Evolutionary conservation across 176 grass and related monocot genomes (phyloP), one percentile per base, ranked within the genome.

Genomic region (Neostapfia colusana): DNA sequence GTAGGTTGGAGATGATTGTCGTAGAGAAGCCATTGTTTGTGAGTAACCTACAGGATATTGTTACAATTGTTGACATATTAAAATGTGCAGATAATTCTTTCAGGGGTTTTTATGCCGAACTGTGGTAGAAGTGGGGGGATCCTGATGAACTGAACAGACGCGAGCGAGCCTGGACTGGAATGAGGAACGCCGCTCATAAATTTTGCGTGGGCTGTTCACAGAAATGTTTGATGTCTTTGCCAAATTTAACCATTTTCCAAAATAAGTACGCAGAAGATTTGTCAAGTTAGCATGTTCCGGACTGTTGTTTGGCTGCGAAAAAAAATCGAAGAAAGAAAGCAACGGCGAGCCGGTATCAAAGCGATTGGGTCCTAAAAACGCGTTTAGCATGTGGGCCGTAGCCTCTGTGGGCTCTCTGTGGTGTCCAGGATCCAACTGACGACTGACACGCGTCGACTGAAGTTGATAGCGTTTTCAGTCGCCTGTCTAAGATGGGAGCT

Each of bases 1-100:
- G 71, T 88, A 89, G 86, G 86, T 50, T 61, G 46, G 72, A 66
- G 77, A 89, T 85, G 65, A 81, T 56, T 88, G 81, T 88, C 80
- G 86, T 84, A 80, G 86, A 76, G 64, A 59, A 71, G 70, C n/a
- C 86, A 76, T 84, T 84, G 77, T 79, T 85, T 88, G 81, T 76
- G 76, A 80, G 76, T 84, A 79, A 88, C 81, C 56, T 71, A 88
- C 76, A 88, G 86, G 81, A 84, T 69, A 80, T 88, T 84, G 81
- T 84, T 84, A 88, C 81, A 81, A 70, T 42, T 70, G 76, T 73
- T 41, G 42, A 85, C 83, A 83, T 88, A 83, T 78, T 88, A 73
- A 56, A 70, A 84, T 88, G 86, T 88, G 86, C 81, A 88, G 81
- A 88, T 88, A 84, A 88, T 88, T 88, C 86, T 88, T 88, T 88